Evolutionary conservation across 1,139 yeast genomes (phyloP).

Genomic region (Debaryomyces singareniensis): DNA sequence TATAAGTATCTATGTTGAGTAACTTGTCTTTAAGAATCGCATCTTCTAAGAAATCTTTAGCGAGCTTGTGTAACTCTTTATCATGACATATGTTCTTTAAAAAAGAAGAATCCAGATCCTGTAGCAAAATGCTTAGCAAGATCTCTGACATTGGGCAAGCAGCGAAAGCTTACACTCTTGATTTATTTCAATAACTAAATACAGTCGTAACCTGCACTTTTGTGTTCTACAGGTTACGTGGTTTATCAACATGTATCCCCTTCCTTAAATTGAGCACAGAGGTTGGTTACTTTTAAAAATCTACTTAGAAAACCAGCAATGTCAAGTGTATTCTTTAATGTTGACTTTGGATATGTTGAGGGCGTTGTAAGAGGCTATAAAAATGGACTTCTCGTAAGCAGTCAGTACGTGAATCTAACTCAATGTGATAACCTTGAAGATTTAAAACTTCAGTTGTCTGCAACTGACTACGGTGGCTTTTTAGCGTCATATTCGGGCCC

Average conservation of each 20-base stretch:
- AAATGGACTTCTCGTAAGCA: slow-evolving; percentile 67
- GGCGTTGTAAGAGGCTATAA: slow-evolving; percentile 93
- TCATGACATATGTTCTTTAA: slow-evolving; percentile 7
- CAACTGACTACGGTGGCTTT: slow-evolving; percentile 93
- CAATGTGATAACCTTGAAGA: slow-evolving; percentile 96
- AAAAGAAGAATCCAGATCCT: slow-evolving; percentile 14
- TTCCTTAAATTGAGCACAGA: too few species aligned
- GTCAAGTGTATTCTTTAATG: slow-evolving; percentile 87
- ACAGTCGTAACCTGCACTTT: too few species aligned
- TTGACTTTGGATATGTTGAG: slow-evolving; percentile 86
- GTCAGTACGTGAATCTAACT: slow-evolving; percentile 85
- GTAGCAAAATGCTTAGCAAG: slow-evolving; percentile 16
- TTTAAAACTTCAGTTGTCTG: slow-evolving; percentile 84
- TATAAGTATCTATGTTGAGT: slow-evolving; percentile 34
- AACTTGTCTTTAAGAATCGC: slow-evolving; percentile 36
- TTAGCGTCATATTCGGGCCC: slow-evolving; percentile 78
- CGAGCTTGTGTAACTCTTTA: slow-evolving; percentile 8
- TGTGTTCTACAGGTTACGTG: too few species aligned
- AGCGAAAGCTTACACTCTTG: too few species aligned
- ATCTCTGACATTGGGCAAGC: slow-evolving; percentile 14
- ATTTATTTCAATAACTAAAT: too few species aligned
- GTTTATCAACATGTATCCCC: too few species aligned
- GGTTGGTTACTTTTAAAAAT: too few species aligned
- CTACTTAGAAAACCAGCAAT: too few species aligned
- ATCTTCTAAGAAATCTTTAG: slow-evolving; percentile 17